Percentiles rank a stretch among this genome's conserved stretches.
Conservation (phyloP, 305 asterid species). For the Solanum hybrid region DNA sequence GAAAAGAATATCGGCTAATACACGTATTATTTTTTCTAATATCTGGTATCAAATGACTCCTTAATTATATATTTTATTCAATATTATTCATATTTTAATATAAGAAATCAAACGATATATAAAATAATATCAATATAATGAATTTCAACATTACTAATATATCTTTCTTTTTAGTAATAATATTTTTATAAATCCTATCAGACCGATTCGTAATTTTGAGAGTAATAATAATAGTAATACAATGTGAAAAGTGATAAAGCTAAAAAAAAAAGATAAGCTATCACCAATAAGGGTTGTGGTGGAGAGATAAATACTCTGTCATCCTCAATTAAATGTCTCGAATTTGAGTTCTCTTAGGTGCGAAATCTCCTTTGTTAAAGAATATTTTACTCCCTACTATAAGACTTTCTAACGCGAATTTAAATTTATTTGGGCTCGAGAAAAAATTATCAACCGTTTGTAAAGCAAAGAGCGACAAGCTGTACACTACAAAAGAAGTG, state of each 20-base stretch:
- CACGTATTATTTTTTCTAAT: background rate
- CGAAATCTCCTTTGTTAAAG: no score
- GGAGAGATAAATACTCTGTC: background rate
- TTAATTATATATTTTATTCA: background rate
- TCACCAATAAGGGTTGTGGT: background rate
- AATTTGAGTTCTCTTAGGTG: background rate
- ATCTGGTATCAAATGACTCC: background rate
- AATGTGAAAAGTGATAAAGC: background rate
- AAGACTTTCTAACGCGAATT: accelerated
- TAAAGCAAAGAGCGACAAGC: background rate
- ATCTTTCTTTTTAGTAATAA: background rate
- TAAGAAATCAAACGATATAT: background rate
- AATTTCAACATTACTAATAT: background rate
- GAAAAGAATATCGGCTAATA: background rate
- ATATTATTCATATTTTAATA: background rate
- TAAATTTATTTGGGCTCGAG: accelerated
- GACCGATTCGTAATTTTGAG: background rate
- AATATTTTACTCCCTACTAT: background rate
- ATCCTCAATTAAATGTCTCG: accelerated
- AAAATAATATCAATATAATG: background rate
- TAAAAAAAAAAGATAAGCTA: background rate
- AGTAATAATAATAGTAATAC: background rate
- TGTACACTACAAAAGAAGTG: background rate
- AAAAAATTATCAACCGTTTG: background rate
- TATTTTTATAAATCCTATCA: background rate